Evolutionary conservation across 192 early-diverging fungal species (phyloP).

Genomic region (Ambispora gerdemannii): DNA sequence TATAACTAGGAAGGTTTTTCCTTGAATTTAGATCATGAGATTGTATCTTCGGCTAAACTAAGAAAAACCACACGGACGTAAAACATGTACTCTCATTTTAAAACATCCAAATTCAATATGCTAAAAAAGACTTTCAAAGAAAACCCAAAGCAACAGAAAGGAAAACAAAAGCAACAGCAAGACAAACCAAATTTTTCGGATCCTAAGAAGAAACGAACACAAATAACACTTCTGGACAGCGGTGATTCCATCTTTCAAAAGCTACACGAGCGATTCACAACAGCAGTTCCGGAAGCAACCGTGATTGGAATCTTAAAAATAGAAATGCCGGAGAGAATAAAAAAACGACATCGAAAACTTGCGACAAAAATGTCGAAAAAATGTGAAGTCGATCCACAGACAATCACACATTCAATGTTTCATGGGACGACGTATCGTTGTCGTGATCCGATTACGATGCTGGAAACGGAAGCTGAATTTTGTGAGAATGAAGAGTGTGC

Average conservation of each 20-base stretch:
- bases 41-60: too few relatives aligned
- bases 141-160: too few relatives aligned
- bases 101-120: too few relatives aligned
- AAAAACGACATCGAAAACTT: neutral
- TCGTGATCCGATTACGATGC: neutral
- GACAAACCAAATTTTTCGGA: too few relatives aligned
- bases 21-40: too few relatives aligned
- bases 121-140: too few relatives aligned
- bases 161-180: too few relatives aligned
- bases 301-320: neutral
- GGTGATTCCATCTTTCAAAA: neutral
- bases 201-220: too few relatives aligned
- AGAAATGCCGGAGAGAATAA: neutral
- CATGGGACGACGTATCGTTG: neutral
- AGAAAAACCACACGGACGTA: too few relatives aligned
- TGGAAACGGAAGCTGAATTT: neutral
- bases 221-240: neutral
- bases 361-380: neutral
- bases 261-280: neutral
- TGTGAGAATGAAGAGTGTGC: neutral
- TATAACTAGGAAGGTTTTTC: too few relatives aligned
- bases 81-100: too few relatives aligned
- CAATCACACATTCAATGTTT: neutral
- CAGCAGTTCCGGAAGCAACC: neutral
- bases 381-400: neutral